Conservation (phyloP, 495 filamentous ascomycete genomes). For the Barbatosphaeria neglecta region DNA sequence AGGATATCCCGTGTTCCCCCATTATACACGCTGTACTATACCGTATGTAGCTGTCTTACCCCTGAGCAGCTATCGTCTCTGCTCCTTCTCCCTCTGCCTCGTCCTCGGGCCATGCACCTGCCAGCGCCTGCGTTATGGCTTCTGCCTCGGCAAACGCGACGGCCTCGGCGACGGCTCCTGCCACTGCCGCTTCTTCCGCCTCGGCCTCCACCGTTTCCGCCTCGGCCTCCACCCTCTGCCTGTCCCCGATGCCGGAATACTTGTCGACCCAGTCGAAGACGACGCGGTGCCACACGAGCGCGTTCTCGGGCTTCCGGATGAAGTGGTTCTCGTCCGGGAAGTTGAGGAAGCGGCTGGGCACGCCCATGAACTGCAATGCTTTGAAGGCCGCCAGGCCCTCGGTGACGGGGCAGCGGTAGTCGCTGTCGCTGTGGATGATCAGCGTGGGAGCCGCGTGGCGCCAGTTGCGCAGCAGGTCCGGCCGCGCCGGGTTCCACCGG, state of each 20-base stretch:
- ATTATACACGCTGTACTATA: too few species aligned
- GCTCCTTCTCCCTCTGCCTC: too few species aligned
- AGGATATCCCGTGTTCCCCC: too few species aligned
- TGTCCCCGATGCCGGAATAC: not conserved
- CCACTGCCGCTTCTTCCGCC: not conserved
- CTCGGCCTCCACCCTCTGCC: too few species aligned
- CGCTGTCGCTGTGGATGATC: constrained; percentile 45
- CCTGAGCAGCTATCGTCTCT: too few species aligned
- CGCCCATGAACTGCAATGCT: constrained; percentile 49
- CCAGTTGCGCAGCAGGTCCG: constrained; percentile 12
- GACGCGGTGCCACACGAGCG: constrained; percentile 53
- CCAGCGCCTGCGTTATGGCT: too few species aligned
- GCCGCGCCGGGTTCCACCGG: constrained; percentile 9
- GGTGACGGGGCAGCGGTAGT: constrained; percentile 56
- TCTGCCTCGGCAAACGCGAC: too few species aligned
- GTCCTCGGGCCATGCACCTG: too few species aligned
- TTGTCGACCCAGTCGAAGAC: constrained; percentile 52
- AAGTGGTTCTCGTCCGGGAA: constrained; percentile 48
- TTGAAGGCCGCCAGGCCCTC: constrained; percentile 69
- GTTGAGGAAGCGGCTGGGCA: constrained; percentile 45
- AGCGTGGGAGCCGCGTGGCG: constrained; percentile 32
- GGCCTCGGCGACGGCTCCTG: too few species aligned
- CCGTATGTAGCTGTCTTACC: too few species aligned
- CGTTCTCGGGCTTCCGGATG: constrained; percentile 58
- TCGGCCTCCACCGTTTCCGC: not conserved